Evolutionary conservation across 768 basidiomycete genomes (phyloP).

Genomic region (Peribolospora kevripleyi): DNA sequence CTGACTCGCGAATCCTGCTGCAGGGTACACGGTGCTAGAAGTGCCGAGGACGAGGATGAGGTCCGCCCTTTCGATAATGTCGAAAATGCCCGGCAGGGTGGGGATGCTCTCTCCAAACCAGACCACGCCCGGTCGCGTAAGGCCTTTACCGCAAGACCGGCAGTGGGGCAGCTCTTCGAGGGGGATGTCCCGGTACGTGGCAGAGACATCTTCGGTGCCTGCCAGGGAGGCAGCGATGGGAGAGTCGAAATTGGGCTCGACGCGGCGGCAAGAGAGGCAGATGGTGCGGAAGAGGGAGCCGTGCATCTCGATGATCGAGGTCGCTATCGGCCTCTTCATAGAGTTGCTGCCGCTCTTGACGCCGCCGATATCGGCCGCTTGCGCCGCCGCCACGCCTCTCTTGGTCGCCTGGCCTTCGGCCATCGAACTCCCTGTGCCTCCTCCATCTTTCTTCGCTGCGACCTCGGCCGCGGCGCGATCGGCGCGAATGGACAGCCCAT

Average conservation of each 20-base stretch:
- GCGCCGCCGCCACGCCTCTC: background rate
- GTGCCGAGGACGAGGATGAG: slow-evolving; percentile 34
- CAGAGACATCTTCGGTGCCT: slow-evolving; percentile 21
- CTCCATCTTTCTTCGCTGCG: too few relatives aligned
- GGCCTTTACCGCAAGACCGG: slow-evolving; percentile 14
- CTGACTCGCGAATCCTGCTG: slow-evolving; percentile 10
- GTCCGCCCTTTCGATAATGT: slow-evolving; percentile 27
- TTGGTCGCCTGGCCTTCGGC: background rate
- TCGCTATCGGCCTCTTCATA: background rate
- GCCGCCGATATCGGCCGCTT: too few relatives aligned
- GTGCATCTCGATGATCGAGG: slow-evolving; percentile 30
- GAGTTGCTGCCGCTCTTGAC: too few relatives aligned
- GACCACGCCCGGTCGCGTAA: slow-evolving; percentile 32
- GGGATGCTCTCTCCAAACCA: slow-evolving; percentile 33
- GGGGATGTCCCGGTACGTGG: background rate
- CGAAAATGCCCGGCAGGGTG: slow-evolving; percentile 23
- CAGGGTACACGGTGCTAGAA: slow-evolving; percentile 24
- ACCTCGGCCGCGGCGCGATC: background rate
- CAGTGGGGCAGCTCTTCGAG: background rate
- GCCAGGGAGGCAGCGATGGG: slow-evolving; percentile 28
- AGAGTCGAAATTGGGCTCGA: slow-evolving; percentile 23
- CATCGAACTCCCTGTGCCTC: too few relatives aligned
- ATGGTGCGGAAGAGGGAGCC: slow-evolving; percentile 32
- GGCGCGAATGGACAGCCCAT: slow-evolving; percentile 7
- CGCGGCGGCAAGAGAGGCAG: slow-evolving; percentile 29